phyloP scores from a whole-genome alignment of 2,329 filamentous ascomycete genomes.

The Rachicladosporium sp. region DNA sequence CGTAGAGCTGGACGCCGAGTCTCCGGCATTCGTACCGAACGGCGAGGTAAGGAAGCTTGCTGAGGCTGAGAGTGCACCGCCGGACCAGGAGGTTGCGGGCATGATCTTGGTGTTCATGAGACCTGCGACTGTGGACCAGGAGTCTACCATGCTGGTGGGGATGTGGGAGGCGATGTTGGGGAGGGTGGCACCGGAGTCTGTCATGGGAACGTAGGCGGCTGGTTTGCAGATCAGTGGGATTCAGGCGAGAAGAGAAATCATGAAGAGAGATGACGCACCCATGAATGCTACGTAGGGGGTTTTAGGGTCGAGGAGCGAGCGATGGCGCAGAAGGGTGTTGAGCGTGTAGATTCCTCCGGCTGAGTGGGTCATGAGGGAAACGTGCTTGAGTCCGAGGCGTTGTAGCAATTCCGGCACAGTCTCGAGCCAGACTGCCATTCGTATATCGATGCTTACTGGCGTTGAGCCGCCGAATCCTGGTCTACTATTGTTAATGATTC shows the following conservation, averaged over 20 bases:
- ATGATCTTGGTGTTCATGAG: conserved; percentile 23
- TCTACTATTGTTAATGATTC: conserved; percentile 15
- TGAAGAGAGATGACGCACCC: conserved; percentile 5
- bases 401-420: conserved; percentile 28
- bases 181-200: conserved; percentile 22
- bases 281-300: conserved; percentile 20
- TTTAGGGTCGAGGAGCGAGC: conserved; percentile 22
- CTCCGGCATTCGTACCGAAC: not conserved
- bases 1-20: conserved; percentile 4
- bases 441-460: conserved; percentile 22
- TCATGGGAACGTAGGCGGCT: conserved; percentile 32
- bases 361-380: conserved; percentile 29
- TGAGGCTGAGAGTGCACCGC: conserved; percentile 15
- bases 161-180: conserved; percentile 15
- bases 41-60: conserved; percentile 8
- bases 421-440: conserved; percentile 31
- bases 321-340: conserved; percentile 28
- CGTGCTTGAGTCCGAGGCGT: conserved; percentile 25
- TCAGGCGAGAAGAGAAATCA: not conserved
- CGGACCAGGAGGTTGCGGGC: conserved; percentile 20
- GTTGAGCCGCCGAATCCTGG: conserved; percentile 35
- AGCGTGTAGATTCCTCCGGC: conserved; percentile 33
- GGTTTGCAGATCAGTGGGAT: conserved; percentile 2
- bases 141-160: conserved; percentile 19
- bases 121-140: conserved; percentile 18